phyloP scores from a whole-genome alignment of 78 protist genomes.

The Chrysochromulina parva region DNA sequence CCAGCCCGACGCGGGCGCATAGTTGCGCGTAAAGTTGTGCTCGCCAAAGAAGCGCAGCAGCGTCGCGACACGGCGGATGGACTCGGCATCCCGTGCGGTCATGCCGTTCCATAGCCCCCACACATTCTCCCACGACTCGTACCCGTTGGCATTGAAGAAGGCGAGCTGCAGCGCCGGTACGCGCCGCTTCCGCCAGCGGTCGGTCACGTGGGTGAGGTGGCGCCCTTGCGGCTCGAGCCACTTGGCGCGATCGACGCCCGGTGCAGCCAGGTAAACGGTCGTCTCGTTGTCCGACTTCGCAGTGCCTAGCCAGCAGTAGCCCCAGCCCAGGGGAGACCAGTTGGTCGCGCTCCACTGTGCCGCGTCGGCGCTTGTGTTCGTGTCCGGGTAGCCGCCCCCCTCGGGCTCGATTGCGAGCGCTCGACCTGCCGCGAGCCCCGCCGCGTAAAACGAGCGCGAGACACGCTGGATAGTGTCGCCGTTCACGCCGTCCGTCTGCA shows the following conservation, averaged over 20 bases:
- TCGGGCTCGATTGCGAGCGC: too few relatives aligned
- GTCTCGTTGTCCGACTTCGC: neutral
- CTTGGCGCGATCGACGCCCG: slow-evolving; percentile 20
- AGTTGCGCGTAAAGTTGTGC: too few relatives aligned
- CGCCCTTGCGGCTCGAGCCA: neutral
- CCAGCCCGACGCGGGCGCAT: too few relatives aligned
- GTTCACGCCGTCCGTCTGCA: too few relatives aligned
- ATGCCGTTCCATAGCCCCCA: slow-evolving; percentile 55
- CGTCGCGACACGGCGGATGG: slow-evolving; percentile 16
- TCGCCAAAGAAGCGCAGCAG: slow-evolving; percentile 39
- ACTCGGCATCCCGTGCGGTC: slow-evolving; percentile 30
- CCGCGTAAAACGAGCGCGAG: too few relatives aligned
- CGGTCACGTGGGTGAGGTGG: slow-evolving; percentile 27
- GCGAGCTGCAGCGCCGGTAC: slow-evolving; percentile 23
- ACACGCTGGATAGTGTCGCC: too few relatives aligned
- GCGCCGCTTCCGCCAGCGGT: slow-evolving; percentile 9
- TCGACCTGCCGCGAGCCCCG: too few relatives aligned
- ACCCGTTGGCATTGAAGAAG: slow-evolving; percentile 37
- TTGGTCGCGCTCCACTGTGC: neutral
- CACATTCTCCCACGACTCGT: slow-evolving; percentile 48
- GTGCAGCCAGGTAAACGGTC: neutral
- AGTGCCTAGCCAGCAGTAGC: neutral
- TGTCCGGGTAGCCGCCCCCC: neutral
- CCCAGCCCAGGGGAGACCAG: neutral
- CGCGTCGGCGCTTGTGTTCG: too few relatives aligned